Conservation (phyloP, 2,329 filamentous ascomycete species). For the Aureobasidium melanogenum region DNA sequence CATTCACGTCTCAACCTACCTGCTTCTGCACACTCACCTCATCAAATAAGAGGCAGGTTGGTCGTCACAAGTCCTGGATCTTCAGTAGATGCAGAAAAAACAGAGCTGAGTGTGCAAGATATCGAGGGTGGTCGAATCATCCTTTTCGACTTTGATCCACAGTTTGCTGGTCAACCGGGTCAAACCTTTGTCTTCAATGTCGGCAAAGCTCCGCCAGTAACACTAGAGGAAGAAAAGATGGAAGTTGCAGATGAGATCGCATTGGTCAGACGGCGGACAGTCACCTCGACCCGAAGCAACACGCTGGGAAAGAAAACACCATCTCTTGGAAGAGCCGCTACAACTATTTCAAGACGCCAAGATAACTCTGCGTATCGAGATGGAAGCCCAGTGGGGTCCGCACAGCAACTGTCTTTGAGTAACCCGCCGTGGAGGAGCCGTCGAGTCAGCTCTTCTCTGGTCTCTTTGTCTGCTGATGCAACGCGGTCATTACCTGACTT, state of each 20-base stretch:
- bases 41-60: constrained; percentile 23
- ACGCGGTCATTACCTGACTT: constrained; percentile 24
- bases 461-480: constrained; percentile 13
- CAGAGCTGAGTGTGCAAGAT: constrained; percentile 26
- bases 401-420: neutral
- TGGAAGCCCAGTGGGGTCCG: neutral
- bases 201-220: constrained; percentile 26
- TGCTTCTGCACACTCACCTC: constrained; percentile 6
- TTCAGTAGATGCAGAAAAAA: constrained; percentile 20
- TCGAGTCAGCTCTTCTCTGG: constrained; percentile 7
- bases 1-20: constrained; percentile 23
- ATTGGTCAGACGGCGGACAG: constrained; percentile 27
- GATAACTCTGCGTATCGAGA: neutral
- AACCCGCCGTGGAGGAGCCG: constrained; percentile 7
- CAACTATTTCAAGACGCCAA: constrained; percentile 19
- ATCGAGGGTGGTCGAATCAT: constrained; percentile 30
- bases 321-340: constrained; percentile 26
- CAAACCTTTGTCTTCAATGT: constrained; percentile 28
- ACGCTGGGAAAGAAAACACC: constrained; percentile 24
- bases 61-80: constrained; percentile 29
- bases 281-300: constrained; percentile 25
- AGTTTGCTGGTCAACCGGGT: constrained; percentile 28
- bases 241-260: constrained; percentile 27
- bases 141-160: constrained; percentile 26
- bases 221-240: constrained; percentile 25